Conservation (phyloP, 225 moss, liverwort and hornwort species). For the Straminergon stramineum region DNA sequence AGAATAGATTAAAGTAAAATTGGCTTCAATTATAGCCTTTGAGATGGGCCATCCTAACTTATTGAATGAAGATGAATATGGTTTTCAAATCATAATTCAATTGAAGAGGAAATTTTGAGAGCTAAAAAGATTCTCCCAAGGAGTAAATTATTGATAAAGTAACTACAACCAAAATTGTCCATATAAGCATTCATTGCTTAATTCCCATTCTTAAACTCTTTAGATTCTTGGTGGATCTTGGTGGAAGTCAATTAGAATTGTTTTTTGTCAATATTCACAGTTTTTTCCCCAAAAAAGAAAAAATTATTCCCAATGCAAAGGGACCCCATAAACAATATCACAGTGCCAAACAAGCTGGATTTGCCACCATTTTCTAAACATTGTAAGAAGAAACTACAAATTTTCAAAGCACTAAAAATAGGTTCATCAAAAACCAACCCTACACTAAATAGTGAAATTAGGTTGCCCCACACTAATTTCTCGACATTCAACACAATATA, state of each 20-base stretch:
- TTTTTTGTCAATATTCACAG: too few species aligned
- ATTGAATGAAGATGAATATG: background rate
- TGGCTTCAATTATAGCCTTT: background rate
- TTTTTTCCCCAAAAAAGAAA: background rate
- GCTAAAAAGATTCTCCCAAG: too few species aligned
- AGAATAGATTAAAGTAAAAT: background rate
- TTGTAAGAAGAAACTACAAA: accelerated
- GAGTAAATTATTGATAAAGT: too few species aligned
- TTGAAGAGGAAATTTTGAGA: background rate
- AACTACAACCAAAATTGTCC: accelerated
- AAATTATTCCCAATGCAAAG: accelerated
- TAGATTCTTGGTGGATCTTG: background rate
- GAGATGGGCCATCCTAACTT: accelerated
- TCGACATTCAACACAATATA: too few species aligned
- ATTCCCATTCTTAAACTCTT: background rate
- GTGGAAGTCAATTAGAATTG: background rate
- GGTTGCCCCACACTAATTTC: too few species aligned
- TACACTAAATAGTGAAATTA: too few species aligned
- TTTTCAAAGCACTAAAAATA: background rate
- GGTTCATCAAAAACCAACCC: background rate
- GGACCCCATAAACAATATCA: accelerated
- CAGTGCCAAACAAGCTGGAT: accelerated
- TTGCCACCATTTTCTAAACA: background rate
- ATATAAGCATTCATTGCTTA: too few species aligned
- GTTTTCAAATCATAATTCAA: background rate